Percentiles rank a stretch among this genome's conserved stretches.
phyloP scores from a whole-genome alignment of 495 filamentous ascomycete species.

The Trichoderma asperelloides region DNA sequence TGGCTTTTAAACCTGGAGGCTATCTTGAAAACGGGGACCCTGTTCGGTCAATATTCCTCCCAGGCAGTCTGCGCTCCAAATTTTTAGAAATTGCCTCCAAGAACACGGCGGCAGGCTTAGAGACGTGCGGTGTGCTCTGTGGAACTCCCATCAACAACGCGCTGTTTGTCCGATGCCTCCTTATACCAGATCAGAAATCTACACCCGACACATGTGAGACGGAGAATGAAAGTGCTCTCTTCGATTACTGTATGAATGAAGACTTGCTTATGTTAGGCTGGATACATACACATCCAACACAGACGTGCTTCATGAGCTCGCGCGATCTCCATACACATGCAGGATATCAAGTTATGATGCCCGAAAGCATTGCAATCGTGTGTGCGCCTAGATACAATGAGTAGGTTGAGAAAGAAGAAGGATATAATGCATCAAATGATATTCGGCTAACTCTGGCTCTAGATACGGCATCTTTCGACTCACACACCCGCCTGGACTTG shows the following conservation, averaged over 20 bases:
- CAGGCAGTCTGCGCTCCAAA: slow-evolving; percentile 55
- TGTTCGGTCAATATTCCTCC: slow-evolving; percentile 80
- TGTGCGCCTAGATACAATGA: slow-evolving; percentile 74
- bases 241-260: slow-evolving; percentile 79
- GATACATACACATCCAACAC: slow-evolving; percentile 96
- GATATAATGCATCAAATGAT: neutral
- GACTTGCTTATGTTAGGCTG: slow-evolving; percentile 87
- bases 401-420: slow-evolving; percentile 37
- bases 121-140: slow-evolving; percentile 91
- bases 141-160: slow-evolving; percentile 88
- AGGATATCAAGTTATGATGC: slow-evolving; percentile 88
- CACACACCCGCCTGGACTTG: slow-evolving; percentile 83
- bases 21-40: slow-evolving; percentile 83
- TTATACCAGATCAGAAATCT: slow-evolving; percentile 84
- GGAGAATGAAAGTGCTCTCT: slow-evolving; percentile 69
- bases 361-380: slow-evolving; percentile 93
- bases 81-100: slow-evolving; percentile 64
- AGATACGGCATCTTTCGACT: slow-evolving; percentile 90
- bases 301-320: slow-evolving; percentile 97
- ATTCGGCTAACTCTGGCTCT: neutral
- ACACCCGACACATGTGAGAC: slow-evolving; percentile 93
- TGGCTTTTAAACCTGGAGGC: slow-evolving; percentile 74
- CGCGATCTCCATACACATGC: slow-evolving; percentile 87
- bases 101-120: slow-evolving; percentile 74
- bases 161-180: slow-evolving; percentile 74